Percentiles rank a stretch among this genome's conserved stretches.
phyloP scores from a whole-genome alignment of 1,284 basidiomycete genomes.

The Tylopilus sp. region DNA sequence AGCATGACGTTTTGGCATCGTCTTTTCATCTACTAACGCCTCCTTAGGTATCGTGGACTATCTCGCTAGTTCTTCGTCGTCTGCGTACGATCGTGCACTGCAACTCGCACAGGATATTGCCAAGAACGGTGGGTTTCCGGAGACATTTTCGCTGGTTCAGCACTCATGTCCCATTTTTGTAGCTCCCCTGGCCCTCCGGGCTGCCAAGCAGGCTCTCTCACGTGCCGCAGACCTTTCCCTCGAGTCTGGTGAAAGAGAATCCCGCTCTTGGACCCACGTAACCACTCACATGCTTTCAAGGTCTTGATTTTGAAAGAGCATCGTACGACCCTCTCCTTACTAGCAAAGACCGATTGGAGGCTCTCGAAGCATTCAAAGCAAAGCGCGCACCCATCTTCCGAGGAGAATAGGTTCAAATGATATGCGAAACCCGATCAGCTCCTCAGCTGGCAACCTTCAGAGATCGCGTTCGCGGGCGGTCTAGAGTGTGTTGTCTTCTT shows the following conservation, averaged over 20 bases:
- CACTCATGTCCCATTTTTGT: slow-evolving; percentile 1
- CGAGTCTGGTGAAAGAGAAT: slow-evolving; percentile 54
- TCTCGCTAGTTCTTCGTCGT: slow-evolving; percentile 55
- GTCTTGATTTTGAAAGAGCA: slow-evolving; percentile 84
- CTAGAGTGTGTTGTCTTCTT: not conserved
- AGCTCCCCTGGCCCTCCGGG: slow-evolving; percentile 87
- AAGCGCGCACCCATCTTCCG: slow-evolving; percentile 82
- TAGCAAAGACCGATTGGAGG: slow-evolving; percentile 80
- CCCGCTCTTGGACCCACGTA: not conserved
- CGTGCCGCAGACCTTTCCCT: slow-evolving; percentile 74
- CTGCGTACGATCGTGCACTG: slow-evolving; percentile 65
- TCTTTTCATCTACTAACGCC: slow-evolving; percentile 5
- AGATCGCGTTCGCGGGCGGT: not conserved
- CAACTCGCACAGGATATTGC: slow-evolving; percentile 63
- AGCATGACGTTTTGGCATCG: slow-evolving; percentile 14
- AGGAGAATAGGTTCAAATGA: slow-evolving; percentile 57
- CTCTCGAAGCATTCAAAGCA: slow-evolving; percentile 84
- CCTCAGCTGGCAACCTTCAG: not conserved
- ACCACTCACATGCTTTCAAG: slow-evolving; percentile 34
- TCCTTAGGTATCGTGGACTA: slow-evolving; percentile 76
- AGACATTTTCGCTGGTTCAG: not conserved
- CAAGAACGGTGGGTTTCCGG: slow-evolving; percentile 55
- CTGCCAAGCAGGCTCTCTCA: slow-evolving; percentile 87
- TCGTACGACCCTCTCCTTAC: slow-evolving; percentile 83
- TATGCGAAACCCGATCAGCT: not conserved